Conservation (phyloP, 441 rosid species). For the Adansonia rubrostipa region DNA sequence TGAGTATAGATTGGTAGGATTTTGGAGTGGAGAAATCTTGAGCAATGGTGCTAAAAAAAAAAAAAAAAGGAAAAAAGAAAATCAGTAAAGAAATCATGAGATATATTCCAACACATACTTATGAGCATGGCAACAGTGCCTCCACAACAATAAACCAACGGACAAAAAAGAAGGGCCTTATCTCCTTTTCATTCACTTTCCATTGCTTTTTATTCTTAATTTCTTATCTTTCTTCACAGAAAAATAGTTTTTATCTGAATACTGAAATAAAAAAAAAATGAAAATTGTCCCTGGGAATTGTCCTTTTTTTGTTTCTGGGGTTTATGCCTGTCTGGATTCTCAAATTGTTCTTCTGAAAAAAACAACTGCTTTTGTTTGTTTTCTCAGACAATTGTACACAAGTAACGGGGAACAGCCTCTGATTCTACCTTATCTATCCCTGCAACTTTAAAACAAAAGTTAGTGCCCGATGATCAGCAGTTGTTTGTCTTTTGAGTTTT, state of each 20-base stretch:
- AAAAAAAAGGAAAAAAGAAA: neutral
- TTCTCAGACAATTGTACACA: constrained; percentile 33
- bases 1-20: neutral
- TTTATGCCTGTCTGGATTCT: constrained; percentile 29
- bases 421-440: constrained; percentile 45
- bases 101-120: constrained; percentile 14
- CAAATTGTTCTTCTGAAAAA: constrained; percentile 25
- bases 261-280: constrained; percentile 4
- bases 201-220: neutral
- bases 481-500: constrained; percentile 27
- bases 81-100: constrained; percentile 23
- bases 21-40: constrained; percentile 15
- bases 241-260: constrained; percentile 11
- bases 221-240: neutral
- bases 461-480: constrained; percentile 20
- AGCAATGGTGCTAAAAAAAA: neutral
- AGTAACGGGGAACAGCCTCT: constrained; percentile 35
- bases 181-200: constrained; percentile 27
- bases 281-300: constrained; percentile 28
- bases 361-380: constrained; percentile 40
- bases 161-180: constrained; percentile 27
- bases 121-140: constrained; percentile 28
- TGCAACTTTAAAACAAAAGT: constrained; percentile 42
- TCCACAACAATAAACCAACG: constrained; percentile 9
- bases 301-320: constrained; percentile 36